phyloP scores from a whole-genome alignment of 495 filamentous ascomycete genomes.

The Trichoderma erinaceum region DNA sequence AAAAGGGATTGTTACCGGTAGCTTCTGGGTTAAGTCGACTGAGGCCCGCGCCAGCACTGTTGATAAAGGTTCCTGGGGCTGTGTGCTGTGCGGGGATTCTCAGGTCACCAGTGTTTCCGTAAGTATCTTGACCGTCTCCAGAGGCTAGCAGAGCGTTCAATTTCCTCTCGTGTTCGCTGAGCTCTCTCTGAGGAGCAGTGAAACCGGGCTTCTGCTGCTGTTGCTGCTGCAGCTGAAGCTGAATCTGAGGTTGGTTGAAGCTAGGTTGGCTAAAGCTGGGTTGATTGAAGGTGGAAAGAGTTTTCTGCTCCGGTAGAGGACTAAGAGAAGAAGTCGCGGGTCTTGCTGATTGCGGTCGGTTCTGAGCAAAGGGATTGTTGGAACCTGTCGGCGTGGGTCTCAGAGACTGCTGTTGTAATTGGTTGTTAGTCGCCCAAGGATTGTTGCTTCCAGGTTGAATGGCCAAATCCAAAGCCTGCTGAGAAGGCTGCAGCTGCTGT shows the following conservation, averaged over 20 bases:
- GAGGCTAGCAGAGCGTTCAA: conserved; percentile 83
- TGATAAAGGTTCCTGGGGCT: conserved; percentile 93
- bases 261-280: conserved; percentile 40
- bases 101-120: conserved; percentile 89
- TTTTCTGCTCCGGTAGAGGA: conserved; percentile 62
- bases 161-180: conserved; percentile 72
- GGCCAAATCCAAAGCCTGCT: conserved; percentile 48
- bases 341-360: conserved; percentile 41
- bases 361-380: conserved; percentile 88
- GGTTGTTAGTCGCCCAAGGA: conserved; percentile 57
- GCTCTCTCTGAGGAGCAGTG: conserved; percentile 45
- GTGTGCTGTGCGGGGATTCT: conserved; percentile 97
- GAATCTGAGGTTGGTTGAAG: conserved; percentile 34
- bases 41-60: conserved; percentile 76
- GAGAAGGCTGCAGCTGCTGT: conserved; percentile 36
- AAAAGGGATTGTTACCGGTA: conserved; percentile 90
- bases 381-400: conserved; percentile 75
- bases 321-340: conserved; percentile 48
- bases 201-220: conserved; percentile 24
- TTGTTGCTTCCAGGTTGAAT: conserved; percentile 77
- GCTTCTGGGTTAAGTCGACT: conserved; percentile 61
- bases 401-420: conserved; percentile 41
- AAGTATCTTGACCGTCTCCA: conserved; percentile 93
- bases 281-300: conserved; percentile 44
- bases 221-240: conserved; percentile 20